These are phyloP conservation scores for Trypanosoma melophagium DNA, from an alignment of 208 protist species.

Conservation along the genomic window DNA sequence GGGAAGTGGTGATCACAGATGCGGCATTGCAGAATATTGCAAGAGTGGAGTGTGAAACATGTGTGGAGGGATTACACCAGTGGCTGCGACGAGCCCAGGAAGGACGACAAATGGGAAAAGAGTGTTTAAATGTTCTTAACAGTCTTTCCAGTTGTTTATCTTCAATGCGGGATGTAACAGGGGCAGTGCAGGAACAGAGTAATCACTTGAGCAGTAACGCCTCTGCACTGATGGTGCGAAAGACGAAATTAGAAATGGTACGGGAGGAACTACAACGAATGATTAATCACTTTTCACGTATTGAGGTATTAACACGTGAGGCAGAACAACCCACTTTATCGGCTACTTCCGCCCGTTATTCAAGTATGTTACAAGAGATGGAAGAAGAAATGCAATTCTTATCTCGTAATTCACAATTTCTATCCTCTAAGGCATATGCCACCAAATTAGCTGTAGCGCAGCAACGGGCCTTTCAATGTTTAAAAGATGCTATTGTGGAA, in stretches of 20 bases:
- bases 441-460: slow-evolving; percentile 59
- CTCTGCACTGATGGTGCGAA: slow-evolving; percentile 70
- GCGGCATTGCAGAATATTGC: slow-evolving; percentile 27
- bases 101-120: slow-evolving; percentile 39
- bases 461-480: slow-evolving; percentile 42
- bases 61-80: slow-evolving; percentile 42
- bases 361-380: slow-evolving; percentile 74
- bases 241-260: slow-evolving; percentile 73
- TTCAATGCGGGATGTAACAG: slow-evolving; percentile 69
- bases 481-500: slow-evolving; percentile 51
- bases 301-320: slow-evolving; percentile 73
- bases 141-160: slow-evolving; percentile 42
- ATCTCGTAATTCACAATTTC: slow-evolving; percentile 55
- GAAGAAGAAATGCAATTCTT: slow-evolving; percentile 80
- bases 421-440: slow-evolving; percentile 78
- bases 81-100: slow-evolving; percentile 51
- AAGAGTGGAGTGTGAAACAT: slow-evolving; percentile 34
- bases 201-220: slow-evolving; percentile 73
- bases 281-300: slow-evolving; percentile 74
- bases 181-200: slow-evolving; percentile 74
- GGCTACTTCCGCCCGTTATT: slow-evolving; percentile 61
- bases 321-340: slow-evolving; percentile 60
- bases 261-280: slow-evolving; percentile 68
- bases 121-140: slow-evolving; percentile 49
- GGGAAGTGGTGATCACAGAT: slow-evolving; percentile 7